Base-by-base conservation (phyloP, 768 basidiomycete species). In the Boletus sp. region DNA sequence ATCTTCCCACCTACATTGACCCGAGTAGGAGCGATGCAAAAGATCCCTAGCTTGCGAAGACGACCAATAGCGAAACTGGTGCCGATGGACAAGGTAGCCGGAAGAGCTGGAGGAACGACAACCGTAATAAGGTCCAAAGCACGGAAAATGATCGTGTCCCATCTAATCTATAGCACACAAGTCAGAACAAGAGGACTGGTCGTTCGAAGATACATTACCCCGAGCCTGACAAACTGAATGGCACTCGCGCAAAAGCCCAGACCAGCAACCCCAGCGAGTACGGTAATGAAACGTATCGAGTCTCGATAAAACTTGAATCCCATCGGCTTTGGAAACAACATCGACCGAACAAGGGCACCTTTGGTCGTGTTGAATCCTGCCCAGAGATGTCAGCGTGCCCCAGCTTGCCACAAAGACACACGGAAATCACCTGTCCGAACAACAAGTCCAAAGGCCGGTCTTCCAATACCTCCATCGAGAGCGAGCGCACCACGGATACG, bases 271-370 rank as follows among this genome's bases (percentile, higher is more conserved):
- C 91, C 84, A 20, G 92, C 87, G 14, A 99, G 81, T 6, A 99
- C 94, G 20, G 83, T 81, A 52, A 98, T 97, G 72, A 99, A 99
- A 59, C 88, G 78, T 32, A 91, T 85, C 1, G 92, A 92, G 72
- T 94, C 92, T 33, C 88, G 86, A 75, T 98, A 98, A 75, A 99
- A 98, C 71, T 97, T 97, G 84, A 99, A 99, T 0, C 94, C 96
- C 59, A 97, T 94, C 0, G 96, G 95, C 68, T 97, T 98, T 0
- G 97, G 97, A 76, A 95, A 99, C 15, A 99, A 78, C 96, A 99
- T 99, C 0, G 96, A 98, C 24, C 97, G 83, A 24, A 98, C 85
- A 24, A 99, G 77, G 1, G 96, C 90, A 17, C 97, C 97, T 74
- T 98, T 98, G 6, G 97, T 99, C 2, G 97, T 99, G 70, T 91